Percentiles rank a stretch among this genome's conserved stretches.
phyloP scores from a whole-genome alignment of 2,329 filamentous ascomycete species.

The Epichloe festucae region DNA sequence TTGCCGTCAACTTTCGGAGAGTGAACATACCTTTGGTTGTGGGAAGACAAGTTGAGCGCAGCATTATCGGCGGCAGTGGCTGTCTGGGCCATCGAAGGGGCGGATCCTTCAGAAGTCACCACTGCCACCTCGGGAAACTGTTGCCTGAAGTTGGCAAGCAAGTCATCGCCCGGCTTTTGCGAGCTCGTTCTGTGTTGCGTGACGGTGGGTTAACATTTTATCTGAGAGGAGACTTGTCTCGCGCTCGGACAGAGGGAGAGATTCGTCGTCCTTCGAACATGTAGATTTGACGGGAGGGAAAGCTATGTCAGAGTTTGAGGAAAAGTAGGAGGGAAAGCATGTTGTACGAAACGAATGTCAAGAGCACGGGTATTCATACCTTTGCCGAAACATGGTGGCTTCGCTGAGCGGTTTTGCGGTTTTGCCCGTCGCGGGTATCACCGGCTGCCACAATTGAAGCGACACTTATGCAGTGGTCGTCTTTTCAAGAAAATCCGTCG shows the following conservation, averaged over 20 bases:
- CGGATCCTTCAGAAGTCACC: conserved; percentile 32
- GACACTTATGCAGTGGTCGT: background rate
- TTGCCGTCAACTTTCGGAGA: background rate
- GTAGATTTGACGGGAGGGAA: background rate
- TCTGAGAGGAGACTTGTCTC: background rate
- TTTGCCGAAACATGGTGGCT: conserved; percentile 10
- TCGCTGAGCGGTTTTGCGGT: background rate
- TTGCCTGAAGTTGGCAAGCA: conserved; percentile 70
- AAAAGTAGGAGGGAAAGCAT: background rate
- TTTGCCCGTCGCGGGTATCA: background rate
- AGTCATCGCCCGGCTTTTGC: conserved; percentile 71
- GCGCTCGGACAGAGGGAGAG: background rate
- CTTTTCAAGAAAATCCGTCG: background rate
- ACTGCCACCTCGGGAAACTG: conserved; percentile 63
- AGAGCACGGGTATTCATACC: conserved; percentile 2
- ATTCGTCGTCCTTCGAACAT: background rate
- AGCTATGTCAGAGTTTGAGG: background rate
- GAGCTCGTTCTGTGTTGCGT: conserved; percentile 47
- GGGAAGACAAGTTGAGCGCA: conserved; percentile 10
- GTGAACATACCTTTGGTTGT: conserved; percentile 17
- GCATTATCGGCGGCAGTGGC: conserved; percentile 18
- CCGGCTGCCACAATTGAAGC: background rate
- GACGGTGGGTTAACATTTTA: background rate
- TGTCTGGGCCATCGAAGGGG: conserved; percentile 21
- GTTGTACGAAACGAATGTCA: background rate